A percentile compares a stretch with the other conserved stretches of the same genome.
These are phyloP conservation scores for Furcasterigmium furcatum DNA, from an alignment of 2,329 filamentous ascomycete species.

Conservation along the genomic window DNA sequence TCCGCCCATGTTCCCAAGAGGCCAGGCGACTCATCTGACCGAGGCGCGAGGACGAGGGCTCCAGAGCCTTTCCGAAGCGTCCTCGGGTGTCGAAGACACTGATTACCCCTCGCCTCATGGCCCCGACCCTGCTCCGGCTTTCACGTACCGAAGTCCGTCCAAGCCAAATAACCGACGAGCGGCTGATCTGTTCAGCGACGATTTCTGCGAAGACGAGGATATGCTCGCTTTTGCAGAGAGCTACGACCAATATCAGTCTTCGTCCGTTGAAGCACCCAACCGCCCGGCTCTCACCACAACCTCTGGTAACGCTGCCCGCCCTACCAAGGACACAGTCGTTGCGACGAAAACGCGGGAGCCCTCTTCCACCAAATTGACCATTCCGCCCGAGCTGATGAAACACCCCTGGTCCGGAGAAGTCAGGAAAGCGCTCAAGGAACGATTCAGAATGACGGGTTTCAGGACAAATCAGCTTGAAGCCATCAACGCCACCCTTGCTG, in stretches of 20 bases:
- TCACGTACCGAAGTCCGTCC: too few relatives aligned
- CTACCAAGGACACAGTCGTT: slow-evolving; percentile 19
- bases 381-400: slow-evolving; percentile 10
- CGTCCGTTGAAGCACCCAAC: slow-evolving; percentile 16
- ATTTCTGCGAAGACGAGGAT: slow-evolving; percentile 45
- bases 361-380: slow-evolving; percentile 17
- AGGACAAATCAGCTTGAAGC: slow-evolving; percentile 90
- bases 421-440: slow-evolving; percentile 72
- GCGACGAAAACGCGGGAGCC: slow-evolving; percentile 24
- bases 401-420: slow-evolving; percentile 82
- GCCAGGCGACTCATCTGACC: not conserved
- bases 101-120: too few relatives aligned
- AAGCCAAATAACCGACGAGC: too few relatives aligned
- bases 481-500: slow-evolving; percentile 86
- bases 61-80: too few relatives aligned
- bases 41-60: too few relatives aligned
- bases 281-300: slow-evolving; percentile 42
- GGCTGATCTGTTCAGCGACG: slow-evolving; percentile 32
- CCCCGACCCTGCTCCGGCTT: too few relatives aligned
- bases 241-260: slow-evolving; percentile 40
- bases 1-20: slow-evolving; percentile 15
- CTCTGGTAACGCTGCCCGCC: slow-evolving; percentile 42
- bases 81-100: too few relatives aligned
- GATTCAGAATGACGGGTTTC: slow-evolving; percentile 83
- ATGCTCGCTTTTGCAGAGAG: slow-evolving; percentile 51